Percentiles rank a stretch among this genome's conserved stretches.
phyloP scores from a whole-genome alignment of 331 rosid species.

The Malus hybrid region DNA sequence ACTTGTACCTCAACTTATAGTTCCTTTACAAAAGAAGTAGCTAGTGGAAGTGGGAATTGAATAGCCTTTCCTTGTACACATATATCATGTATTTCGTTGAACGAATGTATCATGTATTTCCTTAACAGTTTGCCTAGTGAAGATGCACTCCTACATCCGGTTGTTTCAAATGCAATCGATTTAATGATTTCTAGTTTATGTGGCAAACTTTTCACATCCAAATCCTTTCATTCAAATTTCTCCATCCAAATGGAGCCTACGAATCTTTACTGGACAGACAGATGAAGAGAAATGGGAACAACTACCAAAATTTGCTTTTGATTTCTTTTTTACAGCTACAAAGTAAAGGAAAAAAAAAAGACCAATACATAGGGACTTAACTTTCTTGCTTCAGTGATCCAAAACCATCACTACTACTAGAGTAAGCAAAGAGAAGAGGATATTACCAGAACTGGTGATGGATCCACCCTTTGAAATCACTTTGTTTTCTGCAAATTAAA shows the following conservation, averaged over 20 bases:
- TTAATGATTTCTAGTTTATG: not conserved
- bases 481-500: conserved; percentile 51
- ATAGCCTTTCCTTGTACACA: not conserved
- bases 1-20: not conserved
- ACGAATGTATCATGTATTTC: too few species aligned
- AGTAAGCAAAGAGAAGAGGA: conserved; percentile 24
- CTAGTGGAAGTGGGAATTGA: not conserved
- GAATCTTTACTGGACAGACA: not conserved
- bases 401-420: conserved; percentile 7
- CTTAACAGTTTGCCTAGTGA: not conserved
- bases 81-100: too few species aligned
- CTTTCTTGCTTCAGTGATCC: not conserved
- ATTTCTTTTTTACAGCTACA: not conserved
- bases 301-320: not conserved
- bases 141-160: not conserved
- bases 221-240: not conserved
- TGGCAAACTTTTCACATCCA: not conserved
- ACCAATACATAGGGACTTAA: not conserved
- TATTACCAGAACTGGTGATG: conserved; percentile 11
- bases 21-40: not conserved
- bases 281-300: not conserved
- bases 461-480: conserved; percentile 36
- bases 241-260: not conserved
- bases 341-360: not conserved
- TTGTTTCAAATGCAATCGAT: not conserved